Evolutionary conservation across 2,329 filamentous ascomycete species (phyloP).

Genomic region (Fusarium kyushuense): DNA sequence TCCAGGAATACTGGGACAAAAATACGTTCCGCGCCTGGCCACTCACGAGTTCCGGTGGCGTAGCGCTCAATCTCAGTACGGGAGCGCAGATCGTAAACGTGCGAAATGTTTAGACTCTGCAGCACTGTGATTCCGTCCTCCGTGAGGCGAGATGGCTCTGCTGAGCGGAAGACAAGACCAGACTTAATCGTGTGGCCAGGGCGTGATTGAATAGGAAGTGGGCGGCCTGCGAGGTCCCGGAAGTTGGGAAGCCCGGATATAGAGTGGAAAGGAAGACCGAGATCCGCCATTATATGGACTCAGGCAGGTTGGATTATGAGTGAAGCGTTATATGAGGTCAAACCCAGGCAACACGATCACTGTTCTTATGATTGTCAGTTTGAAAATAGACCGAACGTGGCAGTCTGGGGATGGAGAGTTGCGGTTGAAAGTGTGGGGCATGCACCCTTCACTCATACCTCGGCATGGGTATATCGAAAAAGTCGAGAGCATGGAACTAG

Average conservation of each 20-base stretch:
- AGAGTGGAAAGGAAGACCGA: conserved; percentile 60
- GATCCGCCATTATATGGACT: conserved; percentile 32
- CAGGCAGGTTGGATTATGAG: no score
- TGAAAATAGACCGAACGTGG: neutral
- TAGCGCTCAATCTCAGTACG: conserved; percentile 66
- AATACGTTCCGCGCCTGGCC: conserved; percentile 60
- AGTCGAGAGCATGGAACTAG: neutral
- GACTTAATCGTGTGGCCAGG: conserved; percentile 66
- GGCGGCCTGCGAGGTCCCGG: conserved; percentile 73
- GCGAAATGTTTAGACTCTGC: conserved; percentile 67
- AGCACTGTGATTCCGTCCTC: conserved; percentile 65
- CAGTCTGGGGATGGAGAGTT: conserved; percentile 5
- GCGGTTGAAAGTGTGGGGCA: conserved; percentile 33
- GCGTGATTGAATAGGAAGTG: conserved; percentile 61
- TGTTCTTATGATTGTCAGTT: neutral
- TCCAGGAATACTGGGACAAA: conserved; percentile 75
- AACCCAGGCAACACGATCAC: no score
- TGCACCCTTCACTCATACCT: conserved; percentile 24
- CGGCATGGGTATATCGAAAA: conserved; percentile 4
- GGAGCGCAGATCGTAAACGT: conserved; percentile 77
- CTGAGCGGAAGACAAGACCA: conserved; percentile 74
- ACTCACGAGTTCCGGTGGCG: conserved; percentile 48
- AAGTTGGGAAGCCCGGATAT: conserved; percentile 75
- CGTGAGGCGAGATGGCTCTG: conserved; percentile 71
- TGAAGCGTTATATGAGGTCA: neutral